Conservation (phyloP, 768 basidiomycete species). For the Mycena galericulata region DNA sequence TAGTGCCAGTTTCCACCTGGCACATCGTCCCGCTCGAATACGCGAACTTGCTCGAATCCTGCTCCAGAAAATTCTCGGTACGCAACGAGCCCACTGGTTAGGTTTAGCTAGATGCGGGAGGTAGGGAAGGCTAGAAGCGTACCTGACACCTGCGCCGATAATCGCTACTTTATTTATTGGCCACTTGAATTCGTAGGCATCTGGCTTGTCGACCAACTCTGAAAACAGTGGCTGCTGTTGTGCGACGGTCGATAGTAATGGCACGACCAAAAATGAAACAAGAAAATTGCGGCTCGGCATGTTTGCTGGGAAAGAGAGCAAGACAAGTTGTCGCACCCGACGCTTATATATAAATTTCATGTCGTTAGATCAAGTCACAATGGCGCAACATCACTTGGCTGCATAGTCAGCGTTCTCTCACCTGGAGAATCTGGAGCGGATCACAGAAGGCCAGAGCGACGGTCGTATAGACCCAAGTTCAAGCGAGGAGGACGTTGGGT, state of each 20-base stretch:
- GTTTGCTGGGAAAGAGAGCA: not conserved
- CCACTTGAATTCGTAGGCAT: conserved; percentile 50
- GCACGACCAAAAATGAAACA: not conserved
- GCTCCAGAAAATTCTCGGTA: conserved; percentile 50
- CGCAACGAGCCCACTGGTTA: conserved; percentile 49
- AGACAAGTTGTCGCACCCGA: not conserved
- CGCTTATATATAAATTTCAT: conserved; percentile 12
- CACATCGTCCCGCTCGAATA: conserved; percentile 46
- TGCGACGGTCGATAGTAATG: not conserved
- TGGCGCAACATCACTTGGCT: conserved; percentile 27
- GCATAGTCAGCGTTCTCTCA: not conserved
- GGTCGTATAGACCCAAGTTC: no score
- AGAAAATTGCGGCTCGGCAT: conserved; percentile 1
- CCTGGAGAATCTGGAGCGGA: no score
- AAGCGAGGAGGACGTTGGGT: no score
- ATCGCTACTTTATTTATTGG: conserved; percentile 53
- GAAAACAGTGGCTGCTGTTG: conserved; percentile 6
- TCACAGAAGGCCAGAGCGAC: no score
- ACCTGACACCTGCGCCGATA: conserved; percentile 57
- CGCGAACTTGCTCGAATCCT: conserved; percentile 44
- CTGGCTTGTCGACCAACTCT: not conserved
- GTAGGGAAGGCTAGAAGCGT: conserved; percentile 11
- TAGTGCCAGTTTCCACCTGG: conserved; percentile 60
- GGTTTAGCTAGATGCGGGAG: not conserved
- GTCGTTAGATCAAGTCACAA: conserved; percentile 30